Evolutionary conservation across 2,329 filamentous ascomycete genomes (phyloP).

Genomic region (Paraconiothyrium sp.): DNA sequence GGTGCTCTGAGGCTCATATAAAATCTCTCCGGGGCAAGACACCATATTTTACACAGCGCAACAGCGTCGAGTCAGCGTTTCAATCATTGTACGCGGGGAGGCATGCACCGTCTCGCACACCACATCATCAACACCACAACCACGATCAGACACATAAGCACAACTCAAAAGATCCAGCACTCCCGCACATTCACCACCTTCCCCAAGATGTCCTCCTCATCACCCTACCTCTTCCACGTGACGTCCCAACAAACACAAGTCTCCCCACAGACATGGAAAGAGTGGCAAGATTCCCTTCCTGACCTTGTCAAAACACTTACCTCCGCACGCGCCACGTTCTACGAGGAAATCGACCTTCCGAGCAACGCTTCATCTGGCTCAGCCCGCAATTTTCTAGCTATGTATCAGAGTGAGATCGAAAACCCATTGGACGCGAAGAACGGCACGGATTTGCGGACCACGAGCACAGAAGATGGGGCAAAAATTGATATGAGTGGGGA

Average conservation of each 20-base stretch:
- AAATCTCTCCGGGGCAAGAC: neutral
- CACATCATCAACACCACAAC: neutral
- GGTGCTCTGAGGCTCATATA: neutral
- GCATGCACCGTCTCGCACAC: neutral
- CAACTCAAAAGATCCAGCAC: neutral
- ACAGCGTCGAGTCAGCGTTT: neutral
- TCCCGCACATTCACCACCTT: neutral
- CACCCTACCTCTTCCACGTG: conserved; percentile 11
- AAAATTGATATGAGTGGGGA: neutral
- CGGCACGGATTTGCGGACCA: neutral
- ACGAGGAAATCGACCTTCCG: conserved; percentile 10
- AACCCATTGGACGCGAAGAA: neutral
- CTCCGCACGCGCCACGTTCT: neutral
- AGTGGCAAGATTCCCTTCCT: neutral
- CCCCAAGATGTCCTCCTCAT: neutral
- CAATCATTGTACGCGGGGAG: neutral
- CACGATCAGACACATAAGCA: neutral
- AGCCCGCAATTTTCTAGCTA: neutral
- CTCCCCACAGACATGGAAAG: neutral
- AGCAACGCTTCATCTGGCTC: neutral
- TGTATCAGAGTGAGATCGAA: conserved; percentile 1
- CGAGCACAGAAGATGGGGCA: neutral
- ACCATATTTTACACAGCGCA: neutral
- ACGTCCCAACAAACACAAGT: conserved; percentile 1
- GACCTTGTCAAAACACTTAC: neutral